Evolutionary conservation across 805 yeast species (phyloP).

Genomic region (Candida manassasensis): DNA sequence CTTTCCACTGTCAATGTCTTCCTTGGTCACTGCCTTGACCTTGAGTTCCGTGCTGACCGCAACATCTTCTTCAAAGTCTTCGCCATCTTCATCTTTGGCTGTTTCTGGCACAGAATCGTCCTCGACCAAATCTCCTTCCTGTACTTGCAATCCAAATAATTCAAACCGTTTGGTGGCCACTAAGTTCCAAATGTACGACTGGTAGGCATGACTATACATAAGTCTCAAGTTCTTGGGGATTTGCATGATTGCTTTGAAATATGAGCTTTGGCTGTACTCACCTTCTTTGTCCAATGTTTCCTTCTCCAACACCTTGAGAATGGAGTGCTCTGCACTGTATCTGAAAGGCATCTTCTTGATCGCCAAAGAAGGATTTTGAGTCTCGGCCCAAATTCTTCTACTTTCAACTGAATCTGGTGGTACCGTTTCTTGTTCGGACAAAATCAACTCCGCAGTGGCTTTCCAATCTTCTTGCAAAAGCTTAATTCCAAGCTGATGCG

Average conservation of each 20-base stretch:
- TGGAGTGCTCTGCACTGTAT: conserved; percentile 78
- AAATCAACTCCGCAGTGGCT: conserved; percentile 68
- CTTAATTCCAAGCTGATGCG: conserved; percentile 78
- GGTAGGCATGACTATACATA: conserved; percentile 97
- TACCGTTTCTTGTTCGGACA: conserved; percentile 82
- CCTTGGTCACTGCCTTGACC: conserved; percentile 72
- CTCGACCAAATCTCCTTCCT: conserved; percentile 76
- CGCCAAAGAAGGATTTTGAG: conserved; percentile 61
- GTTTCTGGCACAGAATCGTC: conserved; percentile 20
- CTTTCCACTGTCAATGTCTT: conserved; percentile 56
- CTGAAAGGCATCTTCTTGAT: conserved; percentile 77
- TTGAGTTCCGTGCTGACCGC: conserved; percentile 52
- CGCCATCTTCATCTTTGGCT: conserved; percentile 24
- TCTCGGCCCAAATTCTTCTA: conserved; percentile 74
- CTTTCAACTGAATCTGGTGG: conserved; percentile 81
- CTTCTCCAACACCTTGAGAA: conserved; percentile 56
- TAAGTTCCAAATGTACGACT: conserved; percentile 90
- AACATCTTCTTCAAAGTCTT: conserved; percentile 67
- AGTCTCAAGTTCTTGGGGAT: conserved; percentile 88
- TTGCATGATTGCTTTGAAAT: conserved; percentile 75
- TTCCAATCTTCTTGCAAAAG: conserved; percentile 74
- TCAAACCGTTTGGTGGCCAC: conserved; percentile 76
- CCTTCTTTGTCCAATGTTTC: conserved; percentile 42
- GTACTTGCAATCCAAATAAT: conserved; percentile 62
- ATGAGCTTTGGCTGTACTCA: conserved; percentile 50